Evolutionary conservation across 176 grass and related monocot genomes (phyloP).

Genomic region (Phragmites australis): DNA sequence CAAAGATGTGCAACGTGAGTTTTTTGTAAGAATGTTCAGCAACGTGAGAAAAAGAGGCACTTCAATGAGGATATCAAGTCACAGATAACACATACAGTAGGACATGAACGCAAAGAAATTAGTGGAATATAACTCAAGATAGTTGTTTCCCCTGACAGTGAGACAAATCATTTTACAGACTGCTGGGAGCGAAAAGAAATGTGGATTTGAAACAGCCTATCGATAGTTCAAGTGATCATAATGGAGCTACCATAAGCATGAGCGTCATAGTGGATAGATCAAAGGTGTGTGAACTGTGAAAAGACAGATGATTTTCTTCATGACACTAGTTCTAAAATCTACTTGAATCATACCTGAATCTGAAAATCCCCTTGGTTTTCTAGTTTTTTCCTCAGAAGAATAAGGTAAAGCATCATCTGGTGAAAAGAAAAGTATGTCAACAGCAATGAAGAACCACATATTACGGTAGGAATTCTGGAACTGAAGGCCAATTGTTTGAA

Average conservation of each 20-base stretch:
- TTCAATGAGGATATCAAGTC: slow-evolving; percentile 23
- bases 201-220: slow-evolving; percentile 14
- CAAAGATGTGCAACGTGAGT: slow-evolving; percentile 89
- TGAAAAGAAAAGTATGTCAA: neutral
- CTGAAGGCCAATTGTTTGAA: too few relatives aligned
- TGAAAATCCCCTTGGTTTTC: slow-evolving; percentile 58
- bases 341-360: slow-evolving; percentile 64
- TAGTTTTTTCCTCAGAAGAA: slow-evolving; percentile 59
- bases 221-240: neutral
- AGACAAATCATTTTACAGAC: slow-evolving; percentile 1
- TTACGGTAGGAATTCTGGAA: neutral
- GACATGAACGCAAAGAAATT: slow-evolving; percentile 19
- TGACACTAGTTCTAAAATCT: neutral
- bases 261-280: neutral
- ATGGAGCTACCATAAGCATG: neutral
- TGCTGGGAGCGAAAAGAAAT: neutral
- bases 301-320: neutral
- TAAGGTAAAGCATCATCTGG: slow-evolving; percentile 49
- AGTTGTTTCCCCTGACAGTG: neutral
- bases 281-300: neutral
- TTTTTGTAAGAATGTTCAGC: slow-evolving; percentile 52
- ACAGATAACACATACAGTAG: slow-evolving; percentile 16
- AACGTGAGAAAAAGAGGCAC: slow-evolving; percentile 49
- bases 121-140: neutral
- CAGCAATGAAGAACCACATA: neutral